phyloP scores from a whole-genome alignment of 768 basidiomycete species.

The Psilocybe cyanescens region DNA sequence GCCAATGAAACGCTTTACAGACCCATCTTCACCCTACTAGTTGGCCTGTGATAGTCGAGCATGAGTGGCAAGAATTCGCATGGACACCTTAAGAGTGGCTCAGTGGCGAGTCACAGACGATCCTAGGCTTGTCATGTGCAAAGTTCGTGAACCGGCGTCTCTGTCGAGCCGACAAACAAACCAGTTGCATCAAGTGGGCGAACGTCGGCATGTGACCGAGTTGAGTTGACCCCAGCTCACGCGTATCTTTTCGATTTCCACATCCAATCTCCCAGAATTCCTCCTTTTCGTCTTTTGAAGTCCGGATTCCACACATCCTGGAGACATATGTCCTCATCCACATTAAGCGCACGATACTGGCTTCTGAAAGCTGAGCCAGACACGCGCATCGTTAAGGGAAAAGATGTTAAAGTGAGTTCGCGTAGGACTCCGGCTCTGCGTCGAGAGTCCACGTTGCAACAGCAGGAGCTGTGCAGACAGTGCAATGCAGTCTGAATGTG shows the following conservation, averaged over 20 bases:
- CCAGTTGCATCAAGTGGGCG: too few relatives aligned
- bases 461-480: neutral
- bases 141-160: too few relatives aligned
- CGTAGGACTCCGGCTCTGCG: too few relatives aligned
- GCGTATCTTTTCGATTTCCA: neutral
- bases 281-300: neutral
- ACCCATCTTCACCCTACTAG: too few relatives aligned
- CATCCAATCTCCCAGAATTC: neutral
- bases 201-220: neutral
- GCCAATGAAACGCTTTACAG: too few relatives aligned
- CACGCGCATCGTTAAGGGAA: slow-evolving; percentile 82
- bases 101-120: too few relatives aligned
- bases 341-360: slow-evolving; percentile 48
- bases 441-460: too few relatives aligned
- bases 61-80: too few relatives aligned
- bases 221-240: neutral
- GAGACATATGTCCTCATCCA: slow-evolving; percentile 3
- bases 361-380: slow-evolving; percentile 89
- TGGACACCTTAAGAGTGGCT: too few relatives aligned
- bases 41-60: too few relatives aligned
- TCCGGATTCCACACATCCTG: neutral
- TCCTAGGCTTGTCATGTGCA: too few relatives aligned
- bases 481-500: neutral
- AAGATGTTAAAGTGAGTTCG: slow-evolving; percentile 73
- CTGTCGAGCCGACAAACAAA: too few relatives aligned